Evolutionary conservation across 345 rosid species (phyloP), one percentile per base, ranked within the genome.

Genomic region (Gossypium australe): DNA sequence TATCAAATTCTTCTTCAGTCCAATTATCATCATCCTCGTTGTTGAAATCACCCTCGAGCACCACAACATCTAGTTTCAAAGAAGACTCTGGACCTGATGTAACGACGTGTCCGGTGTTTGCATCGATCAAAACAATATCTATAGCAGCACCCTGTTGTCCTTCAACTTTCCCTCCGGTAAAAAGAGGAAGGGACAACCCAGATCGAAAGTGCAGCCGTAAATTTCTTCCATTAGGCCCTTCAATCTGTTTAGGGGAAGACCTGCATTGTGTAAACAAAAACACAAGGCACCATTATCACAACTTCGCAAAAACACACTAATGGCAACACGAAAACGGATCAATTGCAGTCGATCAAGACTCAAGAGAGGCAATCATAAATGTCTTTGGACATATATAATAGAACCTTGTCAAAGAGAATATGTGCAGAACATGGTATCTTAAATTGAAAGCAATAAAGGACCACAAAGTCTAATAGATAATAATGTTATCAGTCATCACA

Each of bases 101-200:
- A 43, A 93, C 79, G 12, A 92, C 82, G 65, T 72, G 89, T 24
- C 98, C 97, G 9, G 89, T 85, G 71, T 76, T 83, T 58, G 85
- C 87, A 84, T 93, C 92, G 59, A 88, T 68, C 59, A 96, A 77
- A 24, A 93, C 92, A 7, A 90, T 60, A 77, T 90, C 97, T 73
- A 96, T 88, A 11, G 98, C 90, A 75, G 91, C 89, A 76, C 98
- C 97, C 80, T 90, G 98, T 77, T 96, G 98, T 11, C 99, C 98
- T 83, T 96, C 99, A 10, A 93, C 93, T 82, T 90, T 96, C 44
- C 97, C 99, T 76, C 99, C 99, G 0, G 97, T 96, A 74, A 92
- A 96, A 75, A 93, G 88, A 76, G 99, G 97, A 74, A 92, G 97
- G 25, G 97, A 89, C 84, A 93, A 66, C 89, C 89, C 88, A 56